A percentile compares a stretch with the other conserved stretches of the same genome.
These are phyloP conservation scores for Neobulgaria alba DNA, from an alignment of 2,329 filamentous ascomycete genomes.

Conservation along the genomic window DNA sequence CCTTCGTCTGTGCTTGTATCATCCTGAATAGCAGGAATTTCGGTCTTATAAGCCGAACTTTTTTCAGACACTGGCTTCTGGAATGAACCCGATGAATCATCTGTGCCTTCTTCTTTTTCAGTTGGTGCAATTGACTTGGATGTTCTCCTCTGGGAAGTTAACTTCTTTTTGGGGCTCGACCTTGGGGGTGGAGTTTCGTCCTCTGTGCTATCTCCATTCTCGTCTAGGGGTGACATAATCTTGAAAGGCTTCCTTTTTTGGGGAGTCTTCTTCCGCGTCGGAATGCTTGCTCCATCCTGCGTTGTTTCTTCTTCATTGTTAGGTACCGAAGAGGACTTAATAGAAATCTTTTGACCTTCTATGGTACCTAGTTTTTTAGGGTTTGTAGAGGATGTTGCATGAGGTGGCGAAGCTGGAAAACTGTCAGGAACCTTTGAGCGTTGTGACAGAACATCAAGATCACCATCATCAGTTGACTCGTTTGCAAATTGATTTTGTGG, in stretches of 20 bases:
- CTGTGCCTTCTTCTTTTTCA: slow-evolving; percentile 1
- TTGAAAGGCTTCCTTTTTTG: slow-evolving; percentile 1
- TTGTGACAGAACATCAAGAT: slow-evolving; percentile 24
- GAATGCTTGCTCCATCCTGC: background rate
- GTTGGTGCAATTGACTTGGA: background rate
- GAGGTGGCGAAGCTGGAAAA: slow-evolving; percentile 16
- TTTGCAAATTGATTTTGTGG: slow-evolving; percentile 4
- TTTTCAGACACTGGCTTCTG: background rate
- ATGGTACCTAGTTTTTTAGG: slow-evolving; percentile 10
- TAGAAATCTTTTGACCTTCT: background rate
- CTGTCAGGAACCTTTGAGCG: slow-evolving; percentile 22
- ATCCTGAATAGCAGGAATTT: no score
- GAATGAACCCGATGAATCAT: background rate
- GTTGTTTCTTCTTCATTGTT: slow-evolving; percentile 5
- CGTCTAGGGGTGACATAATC: slow-evolving; percentile 1
- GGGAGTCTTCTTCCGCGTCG: background rate
- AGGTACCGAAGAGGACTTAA: background rate
- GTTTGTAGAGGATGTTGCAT: background rate
- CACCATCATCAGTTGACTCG: slow-evolving; percentile 22
- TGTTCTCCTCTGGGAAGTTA: no score
- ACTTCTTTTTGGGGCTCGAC: background rate
- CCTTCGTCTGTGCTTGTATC: no score
- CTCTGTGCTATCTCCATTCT: slow-evolving; percentile 6
- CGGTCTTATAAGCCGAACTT: background rate
- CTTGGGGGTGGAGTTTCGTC: slow-evolving; percentile 1